Evolutionary conservation across 164 flowering plant species (phyloP), one percentile per base, ranked within the genome.

Genomic region (Aristolochia fimbriata): DNA sequence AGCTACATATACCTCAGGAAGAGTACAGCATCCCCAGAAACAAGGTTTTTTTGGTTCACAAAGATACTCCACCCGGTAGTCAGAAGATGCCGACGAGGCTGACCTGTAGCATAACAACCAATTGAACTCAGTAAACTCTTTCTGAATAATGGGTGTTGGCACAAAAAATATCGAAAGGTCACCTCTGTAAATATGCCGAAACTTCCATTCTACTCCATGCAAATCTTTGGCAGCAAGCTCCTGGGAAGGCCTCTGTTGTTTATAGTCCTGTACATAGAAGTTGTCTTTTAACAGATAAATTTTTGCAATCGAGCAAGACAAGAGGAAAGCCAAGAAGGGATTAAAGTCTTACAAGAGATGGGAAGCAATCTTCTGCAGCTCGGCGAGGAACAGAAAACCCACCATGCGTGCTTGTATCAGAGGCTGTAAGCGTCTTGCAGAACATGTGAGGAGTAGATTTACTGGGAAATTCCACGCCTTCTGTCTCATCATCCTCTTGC

Each of bases 361-460:
- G 91, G 70, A 92, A 92, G 64, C 98, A 92, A 65, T 92, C 98
- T 70, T 92, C 98, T 12, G 98, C 98, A 65, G 98, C 98, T 72
- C 98, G 73, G 25, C 98, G 89, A 52, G 98, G 98, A 65, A 92
- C 98, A 41, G 98, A 92, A 69, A 92, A 92, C 46, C 98, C 98
- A 62, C 98, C 98, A 70, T 92, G 98, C 15, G 96, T 87, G 75
- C 96, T 89, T 20, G 98, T 92, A 70, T 92, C 98, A 45, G 98
- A 92, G 64, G 96, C 96, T 8, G 98, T 92, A 4, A 92, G 81
- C 15, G 98, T 92, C 69, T 92, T 92, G 78, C 98, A 92, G 72
- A 92, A 92, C 98, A 92, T 92, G 60, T 92, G 96, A 55, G 98
- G 87, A 37, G 96, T 87, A 27, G 85, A 76, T 77, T 77, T 89